These are phyloP conservation scores for Coffea humblotiana DNA, from an alignment of 305 asterid species.

Conservation along the genomic window DNA sequence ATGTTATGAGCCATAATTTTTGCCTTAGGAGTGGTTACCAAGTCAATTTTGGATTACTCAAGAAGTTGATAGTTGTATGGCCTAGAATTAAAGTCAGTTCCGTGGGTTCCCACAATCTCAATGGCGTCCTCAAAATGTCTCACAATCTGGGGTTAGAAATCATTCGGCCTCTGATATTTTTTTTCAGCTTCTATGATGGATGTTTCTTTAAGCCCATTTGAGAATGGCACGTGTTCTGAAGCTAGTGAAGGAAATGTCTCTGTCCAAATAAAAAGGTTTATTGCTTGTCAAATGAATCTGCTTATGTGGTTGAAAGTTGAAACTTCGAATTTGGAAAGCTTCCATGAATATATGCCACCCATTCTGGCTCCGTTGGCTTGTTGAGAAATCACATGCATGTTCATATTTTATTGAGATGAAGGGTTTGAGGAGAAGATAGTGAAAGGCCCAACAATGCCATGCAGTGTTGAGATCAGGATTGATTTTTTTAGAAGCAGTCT, in stretches of 20 bases:
- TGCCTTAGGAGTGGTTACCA: slow-evolving; percentile 29
- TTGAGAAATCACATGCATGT: slow-evolving; percentile 2
- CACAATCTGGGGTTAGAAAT: slow-evolving; percentile 22
- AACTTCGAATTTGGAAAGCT: not conserved
- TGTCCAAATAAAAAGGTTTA: slow-evolving; percentile 13
- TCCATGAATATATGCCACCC: slow-evolving; percentile 2
- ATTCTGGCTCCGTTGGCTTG: slow-evolving; percentile 15
- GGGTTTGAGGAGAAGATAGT: not conserved
- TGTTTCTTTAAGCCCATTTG: slow-evolving; percentile 11
- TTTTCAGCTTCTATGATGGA: slow-evolving; percentile 9
- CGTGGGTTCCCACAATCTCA: slow-evolving; percentile 19
- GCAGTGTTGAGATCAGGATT: not conserved
- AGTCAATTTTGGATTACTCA: slow-evolving; percentile 32
- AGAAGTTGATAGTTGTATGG: slow-evolving; percentile 34
- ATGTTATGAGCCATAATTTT: slow-evolving; percentile 26
- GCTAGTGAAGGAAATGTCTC: slow-evolving; percentile 15
- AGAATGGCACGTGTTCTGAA: slow-evolving; percentile 14
- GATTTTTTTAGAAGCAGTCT: not conserved
- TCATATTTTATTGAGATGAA: slow-evolving; percentile 1
- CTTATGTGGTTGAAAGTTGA: slow-evolving; percentile 25
- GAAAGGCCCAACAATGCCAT: not conserved
- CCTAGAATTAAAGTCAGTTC: slow-evolving; percentile 30
- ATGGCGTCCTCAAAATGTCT: slow-evolving; percentile 20
- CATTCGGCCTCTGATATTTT: slow-evolving; percentile 8
- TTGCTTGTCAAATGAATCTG: slow-evolving; percentile 18